Evolutionary conservation across 2,329 filamentous ascomycete species (phyloP).

Genomic region (Ophiostoma quercus): DNA sequence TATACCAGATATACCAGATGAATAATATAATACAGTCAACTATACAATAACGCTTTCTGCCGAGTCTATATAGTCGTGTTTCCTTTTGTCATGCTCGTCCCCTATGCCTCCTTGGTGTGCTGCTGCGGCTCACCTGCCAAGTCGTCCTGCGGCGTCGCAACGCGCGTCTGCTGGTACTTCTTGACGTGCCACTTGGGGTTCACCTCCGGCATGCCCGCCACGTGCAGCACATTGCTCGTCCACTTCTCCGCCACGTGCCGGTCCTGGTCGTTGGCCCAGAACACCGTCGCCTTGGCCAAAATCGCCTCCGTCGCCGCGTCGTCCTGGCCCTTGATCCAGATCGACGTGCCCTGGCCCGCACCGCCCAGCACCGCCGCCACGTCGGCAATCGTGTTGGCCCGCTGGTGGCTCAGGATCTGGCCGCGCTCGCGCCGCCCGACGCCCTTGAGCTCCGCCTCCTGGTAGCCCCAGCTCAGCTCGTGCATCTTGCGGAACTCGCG

Average conservation of each 20-base stretch:
- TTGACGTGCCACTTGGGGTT: conserved; percentile 12
- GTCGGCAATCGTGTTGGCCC: conserved; percentile 58
- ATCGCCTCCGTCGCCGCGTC: conserved; percentile 20
- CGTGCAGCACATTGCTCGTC: conserved; percentile 51
- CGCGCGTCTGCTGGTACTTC: conserved; percentile 11
- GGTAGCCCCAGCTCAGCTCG: conserved; percentile 54
- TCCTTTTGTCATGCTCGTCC: neutral
- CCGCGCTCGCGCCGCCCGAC: conserved; percentile 44
- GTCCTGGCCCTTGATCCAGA: conserved; percentile 30
- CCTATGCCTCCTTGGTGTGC: neutral
- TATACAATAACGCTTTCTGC: neutral
- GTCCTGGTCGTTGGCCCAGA: conserved; percentile 49
- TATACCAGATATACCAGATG: neutral
- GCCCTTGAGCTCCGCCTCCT: conserved; percentile 40
- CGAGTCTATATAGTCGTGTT: neutral
- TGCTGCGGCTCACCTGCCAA: neutral
- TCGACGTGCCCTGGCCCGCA: conserved; percentile 47
- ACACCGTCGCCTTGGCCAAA: conserved; percentile 41
- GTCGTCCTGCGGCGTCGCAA: conserved; percentile 1
- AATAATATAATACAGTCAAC: conserved; percentile 14
- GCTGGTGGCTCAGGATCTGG: conserved; percentile 53
- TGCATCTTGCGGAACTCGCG: conserved; percentile 60
- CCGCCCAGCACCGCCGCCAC: conserved; percentile 55
- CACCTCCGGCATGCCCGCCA: conserved; percentile 36
- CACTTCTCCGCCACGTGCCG: conserved; percentile 44